phyloP scores from a whole-genome alignment of 148 eudicot species.

The Chenopodium suecicum region DNA sequence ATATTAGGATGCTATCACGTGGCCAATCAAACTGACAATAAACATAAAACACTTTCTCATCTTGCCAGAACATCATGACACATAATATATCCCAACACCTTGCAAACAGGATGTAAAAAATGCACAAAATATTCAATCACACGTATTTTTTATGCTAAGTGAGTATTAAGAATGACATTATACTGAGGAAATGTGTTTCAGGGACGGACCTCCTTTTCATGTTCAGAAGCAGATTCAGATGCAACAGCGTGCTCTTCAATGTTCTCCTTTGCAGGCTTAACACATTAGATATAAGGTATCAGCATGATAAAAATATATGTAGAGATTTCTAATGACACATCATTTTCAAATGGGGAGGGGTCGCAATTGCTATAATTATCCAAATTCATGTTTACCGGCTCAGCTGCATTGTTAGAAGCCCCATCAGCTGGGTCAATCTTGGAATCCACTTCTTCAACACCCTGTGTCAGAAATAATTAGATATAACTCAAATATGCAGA shows the following conservation, averaged over 20 bases:
- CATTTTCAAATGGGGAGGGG: neutral
- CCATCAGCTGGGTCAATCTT: slow-evolving; percentile 44
- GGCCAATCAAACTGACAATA: neutral
- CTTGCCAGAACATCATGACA: neutral
- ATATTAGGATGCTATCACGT: neutral
- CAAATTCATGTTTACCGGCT: slow-evolving; percentile 33
- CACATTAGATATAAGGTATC: slow-evolving; percentile 12
- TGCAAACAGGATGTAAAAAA: neutral
- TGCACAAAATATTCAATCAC: neutral
- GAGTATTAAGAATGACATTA: neutral
- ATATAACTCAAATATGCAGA: slow-evolving; percentile 12
- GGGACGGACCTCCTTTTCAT: slow-evolving; percentile 45
- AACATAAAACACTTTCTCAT: neutral
- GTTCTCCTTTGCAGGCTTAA: slow-evolving; percentile 38
- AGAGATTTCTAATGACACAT: neutral
- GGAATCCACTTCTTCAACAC: slow-evolving; percentile 33
- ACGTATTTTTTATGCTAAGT: neutral
- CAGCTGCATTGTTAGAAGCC: slow-evolving; percentile 35
- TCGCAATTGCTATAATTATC: neutral
- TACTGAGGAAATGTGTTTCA: neutral
- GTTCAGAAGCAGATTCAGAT: slow-evolving; percentile 34
- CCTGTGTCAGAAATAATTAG: slow-evolving; percentile 37
- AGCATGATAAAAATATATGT: neutral
- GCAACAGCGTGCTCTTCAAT: slow-evolving; percentile 41
- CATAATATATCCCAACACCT: neutral